Base-by-base conservation (phyloP, 1,284 basidiomycete genomes). In the Heterobasidion annosum region DNA sequence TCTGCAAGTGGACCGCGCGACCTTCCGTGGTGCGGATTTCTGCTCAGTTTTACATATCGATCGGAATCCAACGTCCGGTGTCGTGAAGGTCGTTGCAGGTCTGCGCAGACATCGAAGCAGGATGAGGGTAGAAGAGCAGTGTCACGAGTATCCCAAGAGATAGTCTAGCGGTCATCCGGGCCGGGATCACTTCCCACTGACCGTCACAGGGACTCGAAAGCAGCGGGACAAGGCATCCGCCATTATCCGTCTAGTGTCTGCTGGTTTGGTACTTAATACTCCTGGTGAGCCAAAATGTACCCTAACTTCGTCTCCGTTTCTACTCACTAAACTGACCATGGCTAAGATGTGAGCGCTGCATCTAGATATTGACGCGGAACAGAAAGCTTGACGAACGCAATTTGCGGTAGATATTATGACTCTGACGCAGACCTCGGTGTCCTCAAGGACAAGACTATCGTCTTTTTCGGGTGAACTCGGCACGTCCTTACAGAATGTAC, bases 401-500 rank as follows among this genome's bases (percentile, higher is more conserved):
- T 5, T 25, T 25, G 25, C 7, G 8, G 43, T 56, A 83, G 81
- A 58, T 83, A 82, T 63, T 80, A 84, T 65, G 82, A 84, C 63
- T 65, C 74, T 16, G 81, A 84, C 62, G 80, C 82, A 9, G 74
- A 82, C 62, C 66, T 81, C 18, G 64, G 62, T 42, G 42, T 76
- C 40, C 65, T 83, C 52, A 67, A 71, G 45, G 70, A 67, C 59
- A 83, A 78, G 68, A 76, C 69, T 8, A 79, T 83, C 52, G 78
- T 83, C 16, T 83, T 84, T 67, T 65, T 84, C 34, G 82, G 82
- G 81, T 81, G 64, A 48, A 67, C 58, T 35, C 37, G 25, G 7
- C 10, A 49, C 52, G 25, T 19, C 34, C 32, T 18, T 37, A 32
- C 3, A 33, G 48, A 34, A 3, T 49, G 32, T 7, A 49, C 13